Evolutionary conservation across 1,139 yeast species (phyloP), one percentile per base, ranked within the genome.

Genomic region (Yamadazyma conglobata): DNA sequence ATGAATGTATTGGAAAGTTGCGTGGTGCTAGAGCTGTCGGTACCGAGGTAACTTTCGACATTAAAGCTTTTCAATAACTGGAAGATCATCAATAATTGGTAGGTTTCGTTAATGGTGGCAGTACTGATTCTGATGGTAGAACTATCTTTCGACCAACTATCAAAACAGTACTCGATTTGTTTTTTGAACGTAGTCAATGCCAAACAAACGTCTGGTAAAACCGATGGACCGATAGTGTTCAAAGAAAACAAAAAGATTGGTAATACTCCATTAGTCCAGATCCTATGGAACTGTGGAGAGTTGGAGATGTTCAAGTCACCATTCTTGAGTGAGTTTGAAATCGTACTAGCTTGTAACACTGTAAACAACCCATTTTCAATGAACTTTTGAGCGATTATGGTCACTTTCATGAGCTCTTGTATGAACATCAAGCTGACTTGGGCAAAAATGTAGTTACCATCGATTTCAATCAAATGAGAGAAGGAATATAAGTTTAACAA

Each of bases 201-300:
- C 29, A 77, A 62, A 38, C 82, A 70, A 6, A 80, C 62, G 37
- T 86, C 94, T 2, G 86, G 78, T 2, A 81, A 50, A 2, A 83
- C 64, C 25, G 73, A 64, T 1, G 73, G 69, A 0, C 93, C 93
- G 33, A 87, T 72, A 34, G 70, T 73, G 26, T 78, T 68, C 30
- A 86, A 53, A 11, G 86, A 56, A 3, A 74, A 66, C 24, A 86
- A 56, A 15, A 82, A 62, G 6, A 86, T 72, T 0, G 94, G 82
- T 25, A 89, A 61, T 13, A 89, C 61, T 1, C 95, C 95, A 48
- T 82, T 79, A 9, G 79, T 73, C 96, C 96, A 89, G 14, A 85
- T 64, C 32, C 74, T 69, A 52, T 87, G 91, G 39, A 84, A 60
- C 37, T 73, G 70, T 1, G 83, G 72, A 12, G 72, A 66, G 4